phyloP scores from a whole-genome alignment of 305 asterid species.

The Stenogyne calaminthoides region DNA sequence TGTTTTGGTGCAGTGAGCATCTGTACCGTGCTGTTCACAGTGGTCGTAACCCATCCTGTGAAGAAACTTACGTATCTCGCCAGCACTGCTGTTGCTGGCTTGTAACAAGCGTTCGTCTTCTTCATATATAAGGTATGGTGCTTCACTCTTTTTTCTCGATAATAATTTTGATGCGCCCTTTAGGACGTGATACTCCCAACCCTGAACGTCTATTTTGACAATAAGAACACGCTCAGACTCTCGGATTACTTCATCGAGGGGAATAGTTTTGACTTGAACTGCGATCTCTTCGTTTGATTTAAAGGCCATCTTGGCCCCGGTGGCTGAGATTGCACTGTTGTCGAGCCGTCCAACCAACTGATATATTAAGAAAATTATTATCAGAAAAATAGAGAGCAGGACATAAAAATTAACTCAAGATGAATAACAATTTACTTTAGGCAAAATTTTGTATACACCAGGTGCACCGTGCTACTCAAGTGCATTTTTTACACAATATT shows the following conservation, averaged over 20 bases:
- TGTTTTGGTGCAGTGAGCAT: conserved; percentile 94
- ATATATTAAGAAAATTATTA: conserved; percentile 17
- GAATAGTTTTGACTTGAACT: conserved; percentile 78
- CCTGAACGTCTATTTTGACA: conserved; percentile 93
- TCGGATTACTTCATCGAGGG: conserved; percentile 69
- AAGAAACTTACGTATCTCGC: conserved; percentile 78
- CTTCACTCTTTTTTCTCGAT: conserved; percentile 82
- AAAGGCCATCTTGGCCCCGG: conserved; percentile 92
- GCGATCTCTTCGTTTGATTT: conserved; percentile 91
- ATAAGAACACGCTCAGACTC: conserved; percentile 72
- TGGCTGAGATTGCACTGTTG: conserved; percentile 92
- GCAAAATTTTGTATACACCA: no score
- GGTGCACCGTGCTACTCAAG: no score
- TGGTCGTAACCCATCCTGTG: conserved; percentile 67
- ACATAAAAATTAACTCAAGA: neutral
- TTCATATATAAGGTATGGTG: conserved; percentile 93
- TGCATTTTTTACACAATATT: no score
- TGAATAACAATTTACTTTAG: neutral
- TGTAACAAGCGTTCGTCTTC: conserved; percentile 90
- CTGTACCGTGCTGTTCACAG: conserved; percentile 80
- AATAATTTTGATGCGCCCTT: conserved; percentile 84
- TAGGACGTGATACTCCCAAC: conserved; percentile 97
- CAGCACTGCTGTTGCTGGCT: conserved; percentile 91
- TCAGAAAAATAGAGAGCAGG: neutral
- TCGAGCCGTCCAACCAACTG: conserved; percentile 97